phyloP scores from a whole-genome alignment of 2,329 filamentous ascomycete species.

The Epichloe glyceriae region DNA sequence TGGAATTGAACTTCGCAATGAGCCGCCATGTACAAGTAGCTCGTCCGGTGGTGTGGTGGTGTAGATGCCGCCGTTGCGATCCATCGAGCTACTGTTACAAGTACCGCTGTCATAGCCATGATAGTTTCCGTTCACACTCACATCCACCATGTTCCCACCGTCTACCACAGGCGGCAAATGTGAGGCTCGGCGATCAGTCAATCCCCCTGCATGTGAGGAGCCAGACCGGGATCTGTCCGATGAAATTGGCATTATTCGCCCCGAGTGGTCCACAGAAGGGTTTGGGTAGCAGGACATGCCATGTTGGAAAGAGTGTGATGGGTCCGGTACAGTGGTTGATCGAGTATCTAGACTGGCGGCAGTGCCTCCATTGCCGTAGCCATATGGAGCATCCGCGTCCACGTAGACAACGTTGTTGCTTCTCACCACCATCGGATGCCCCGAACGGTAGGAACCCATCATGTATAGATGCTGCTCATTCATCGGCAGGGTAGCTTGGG shows the following conservation, averaged over 20 bases:
- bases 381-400: conserved; percentile 16
- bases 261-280: conserved; percentile 4
- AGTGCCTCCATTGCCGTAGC: conserved; percentile 11
- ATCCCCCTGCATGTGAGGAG: not conserved
- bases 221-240: not conserved
- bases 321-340: conserved; percentile 6
- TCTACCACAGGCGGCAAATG: not conserved
- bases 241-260: not conserved
- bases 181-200: not conserved
- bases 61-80: conserved; percentile 7
- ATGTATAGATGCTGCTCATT: conserved; percentile 12
- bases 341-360: conserved; percentile 10
- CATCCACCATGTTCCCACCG: not conserved
- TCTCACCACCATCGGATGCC: conserved; percentile 9
- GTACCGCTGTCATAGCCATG: conserved; percentile 1
- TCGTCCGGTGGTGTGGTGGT: conserved; percentile 6
- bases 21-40: conserved; percentile 10
- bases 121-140: not conserved
- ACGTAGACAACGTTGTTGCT: conserved; percentile 12
- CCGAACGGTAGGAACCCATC: conserved; percentile 15
- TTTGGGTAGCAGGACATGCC: conserved; percentile 4
- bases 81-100: not conserved
- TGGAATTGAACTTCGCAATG: conserved; percentile 8
- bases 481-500: conserved; percentile 10
- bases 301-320: conserved; percentile 12